These are phyloP conservation scores for Populus ilicifolia DNA, from an alignment of 345 rosid genomes.

Conservation along the genomic window DNA sequence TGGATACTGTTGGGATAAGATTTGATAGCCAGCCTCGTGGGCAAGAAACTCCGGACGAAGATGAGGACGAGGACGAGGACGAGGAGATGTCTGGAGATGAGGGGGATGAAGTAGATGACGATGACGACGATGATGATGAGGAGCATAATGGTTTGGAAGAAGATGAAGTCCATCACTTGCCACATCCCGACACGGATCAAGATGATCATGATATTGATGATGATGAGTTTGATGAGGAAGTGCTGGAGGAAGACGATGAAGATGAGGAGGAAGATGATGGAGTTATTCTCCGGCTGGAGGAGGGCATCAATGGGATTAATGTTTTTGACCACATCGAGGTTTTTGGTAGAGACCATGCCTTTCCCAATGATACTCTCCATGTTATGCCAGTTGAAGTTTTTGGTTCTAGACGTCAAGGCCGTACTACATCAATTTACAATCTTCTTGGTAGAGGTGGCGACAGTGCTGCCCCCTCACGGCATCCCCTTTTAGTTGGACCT, in stretches of 20 bases:
- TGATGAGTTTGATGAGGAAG: conserved; percentile 90
- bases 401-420: conserved; percentile 93
- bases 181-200: conserved; percentile 89
- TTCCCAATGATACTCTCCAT: conserved; percentile 78
- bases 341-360: conserved; percentile 78
- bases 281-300: conserved; percentile 79
- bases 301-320: conserved; percentile 85
- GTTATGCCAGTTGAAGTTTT: conserved; percentile 97
- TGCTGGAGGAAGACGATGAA: conserved; percentile 82
- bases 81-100: conserved; percentile 87
- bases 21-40: conserved; percentile 76
- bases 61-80: conserved; percentile 82
- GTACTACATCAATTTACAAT: conserved; percentile 92
- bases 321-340: conserved; percentile 92
- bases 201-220: conserved; percentile 97
- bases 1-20: conserved; percentile 61
- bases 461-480: conserved; percentile 58
- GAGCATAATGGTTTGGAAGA: conserved; percentile 70
- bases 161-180: conserved; percentile 81
- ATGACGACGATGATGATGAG: conserved; percentile 63
- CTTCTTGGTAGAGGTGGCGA: conserved; percentile 78
- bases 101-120: conserved; percentile 66
- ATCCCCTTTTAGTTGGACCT: conserved; percentile 83
- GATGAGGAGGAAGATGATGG: conserved; percentile 93
- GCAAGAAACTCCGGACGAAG: conserved; percentile 79